Conservation (phyloP, 176 grass and related monocot genomes). For the Eleusine coracana region DNA sequence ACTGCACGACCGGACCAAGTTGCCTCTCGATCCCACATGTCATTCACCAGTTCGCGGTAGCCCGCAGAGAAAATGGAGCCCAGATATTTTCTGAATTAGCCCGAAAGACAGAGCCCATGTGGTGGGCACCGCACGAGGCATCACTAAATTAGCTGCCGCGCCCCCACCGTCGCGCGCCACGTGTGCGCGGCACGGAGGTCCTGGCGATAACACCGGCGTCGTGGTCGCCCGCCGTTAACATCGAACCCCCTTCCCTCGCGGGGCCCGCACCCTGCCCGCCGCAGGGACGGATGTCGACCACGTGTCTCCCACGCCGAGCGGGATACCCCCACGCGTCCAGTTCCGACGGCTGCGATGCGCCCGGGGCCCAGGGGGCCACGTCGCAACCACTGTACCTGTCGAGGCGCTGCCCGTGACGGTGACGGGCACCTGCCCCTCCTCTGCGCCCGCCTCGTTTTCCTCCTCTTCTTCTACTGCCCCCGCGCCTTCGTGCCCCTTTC, state of each 20-base stretch:
- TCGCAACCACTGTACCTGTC: slow-evolving; percentile 43
- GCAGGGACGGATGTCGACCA: background rate
- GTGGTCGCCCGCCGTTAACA: slow-evolving; percentile 42
- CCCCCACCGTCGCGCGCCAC: slow-evolving; percentile 24
- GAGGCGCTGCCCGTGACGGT: slow-evolving; percentile 56
- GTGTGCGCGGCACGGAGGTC: slow-evolving; percentile 33
- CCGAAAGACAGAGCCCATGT: slow-evolving; percentile 43
- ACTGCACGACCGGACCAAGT: accelerated
- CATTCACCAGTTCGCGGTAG: background rate
- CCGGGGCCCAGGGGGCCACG: slow-evolving; percentile 22
- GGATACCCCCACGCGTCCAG: slow-evolving; percentile 25
- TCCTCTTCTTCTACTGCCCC: slow-evolving; percentile 24
- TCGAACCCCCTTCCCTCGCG: background rate
- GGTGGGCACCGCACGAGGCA: slow-evolving; percentile 31
- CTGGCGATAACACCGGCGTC: slow-evolving; percentile 45
- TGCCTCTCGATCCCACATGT: accelerated
- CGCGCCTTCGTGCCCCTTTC: slow-evolving; percentile 34
- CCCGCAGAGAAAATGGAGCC: background rate
- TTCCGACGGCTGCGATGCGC: slow-evolving; percentile 38
- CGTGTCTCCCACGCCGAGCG: background rate
- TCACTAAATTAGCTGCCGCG: slow-evolving; percentile 43
- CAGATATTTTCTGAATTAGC: slow-evolving; percentile 42
- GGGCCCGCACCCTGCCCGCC: background rate
- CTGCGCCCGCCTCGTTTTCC: background rate
- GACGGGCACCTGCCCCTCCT: slow-evolving; percentile 54